Evolutionary conservation across 2,329 filamentous ascomycete species (phyloP), one percentile per base, ranked within the genome.

Genomic region (Helotiales sp.): DNA sequence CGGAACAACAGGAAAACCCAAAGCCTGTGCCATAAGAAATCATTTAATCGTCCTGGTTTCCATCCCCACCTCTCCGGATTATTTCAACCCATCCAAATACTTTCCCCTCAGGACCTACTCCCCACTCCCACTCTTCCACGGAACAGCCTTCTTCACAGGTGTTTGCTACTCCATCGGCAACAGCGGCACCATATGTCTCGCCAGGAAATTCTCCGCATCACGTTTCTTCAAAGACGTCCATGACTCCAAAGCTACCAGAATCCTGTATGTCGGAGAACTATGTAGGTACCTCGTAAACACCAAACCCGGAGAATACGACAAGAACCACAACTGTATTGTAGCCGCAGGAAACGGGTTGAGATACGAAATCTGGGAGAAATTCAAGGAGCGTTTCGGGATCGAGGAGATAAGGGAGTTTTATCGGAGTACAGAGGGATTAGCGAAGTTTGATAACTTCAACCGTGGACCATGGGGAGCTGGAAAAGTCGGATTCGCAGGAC

Each of bases 381-480:
- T 80, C 67, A 73, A 72, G 31, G 60, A 71, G 19, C 69, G 76
- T 2, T 79, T 78, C 60, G 69, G 66, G 0, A 71, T 80, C 1
- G 70, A 72, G 1, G 77, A 79, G 63, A 74, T 80, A 38, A 71
- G 76, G 7, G 77, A 80, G 58, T 78, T 79, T 59, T 80, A 79
- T 58, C 70, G 76, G 3, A 76, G 75, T 3, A 80, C 77, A 0
- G 77, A 80, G 55, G 77, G 77, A 2, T 59, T 77, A 1, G 74
- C 75, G 6, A 77, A 75, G 33, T 77, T 75, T 33, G 75, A 78
- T 57, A 79, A 79, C 53, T 70, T 72, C 38, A 75, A 73, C 17
- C 65, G 64, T 24, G 75, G 75, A 3, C 65, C 72, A 0, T 76
- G 70, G 65, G 76, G 73, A 4, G 76, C 71, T 4, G 77, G 76